Conservation (phyloP, 2,329 filamentous ascomycete genomes). For the Thielaviopsis musarum region DNA sequence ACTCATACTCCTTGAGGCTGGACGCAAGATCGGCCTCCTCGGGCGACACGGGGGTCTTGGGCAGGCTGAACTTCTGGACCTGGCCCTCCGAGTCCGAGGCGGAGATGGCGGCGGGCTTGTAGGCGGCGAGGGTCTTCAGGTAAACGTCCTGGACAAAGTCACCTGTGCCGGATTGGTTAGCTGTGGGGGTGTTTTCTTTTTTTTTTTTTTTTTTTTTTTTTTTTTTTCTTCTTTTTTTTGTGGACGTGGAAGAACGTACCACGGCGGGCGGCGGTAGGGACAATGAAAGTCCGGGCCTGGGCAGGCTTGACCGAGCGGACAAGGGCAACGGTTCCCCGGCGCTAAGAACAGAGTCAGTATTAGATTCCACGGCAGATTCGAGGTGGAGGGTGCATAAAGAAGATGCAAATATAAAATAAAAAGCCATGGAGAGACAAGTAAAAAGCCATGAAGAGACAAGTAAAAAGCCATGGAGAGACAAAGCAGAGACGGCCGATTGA, state of each 20-base stretch:
- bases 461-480: background rate
- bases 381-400: too few species aligned
- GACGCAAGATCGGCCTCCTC: slow-evolving; percentile 87
- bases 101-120: slow-evolving; percentile 77
- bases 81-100: slow-evolving; percentile 75
- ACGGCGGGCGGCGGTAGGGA: slow-evolving; percentile 43
- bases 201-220: too few species aligned
- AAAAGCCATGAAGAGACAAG: background rate
- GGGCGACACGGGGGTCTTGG: slow-evolving; percentile 69
- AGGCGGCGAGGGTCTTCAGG: slow-evolving; percentile 85
- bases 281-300: slow-evolving; percentile 40
- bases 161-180: slow-evolving; percentile 37
- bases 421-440: too few species aligned
- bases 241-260: slow-evolving; percentile 28
- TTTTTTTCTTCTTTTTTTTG: too few species aligned
- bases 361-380: background rate
- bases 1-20: slow-evolving; percentile 89
- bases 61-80: slow-evolving; percentile 71
- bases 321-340: slow-evolving; percentile 8
- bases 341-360: slow-evolving; percentile 4
- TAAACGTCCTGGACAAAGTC: slow-evolving; percentile 97
- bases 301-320: slow-evolving; percentile 17
- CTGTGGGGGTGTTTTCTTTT: too few species aligned
- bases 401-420: too few species aligned
- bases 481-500: background rate